Conservation (phyloP, 441 rosid genomes). For the Metrosideros polymorpha region DNA sequence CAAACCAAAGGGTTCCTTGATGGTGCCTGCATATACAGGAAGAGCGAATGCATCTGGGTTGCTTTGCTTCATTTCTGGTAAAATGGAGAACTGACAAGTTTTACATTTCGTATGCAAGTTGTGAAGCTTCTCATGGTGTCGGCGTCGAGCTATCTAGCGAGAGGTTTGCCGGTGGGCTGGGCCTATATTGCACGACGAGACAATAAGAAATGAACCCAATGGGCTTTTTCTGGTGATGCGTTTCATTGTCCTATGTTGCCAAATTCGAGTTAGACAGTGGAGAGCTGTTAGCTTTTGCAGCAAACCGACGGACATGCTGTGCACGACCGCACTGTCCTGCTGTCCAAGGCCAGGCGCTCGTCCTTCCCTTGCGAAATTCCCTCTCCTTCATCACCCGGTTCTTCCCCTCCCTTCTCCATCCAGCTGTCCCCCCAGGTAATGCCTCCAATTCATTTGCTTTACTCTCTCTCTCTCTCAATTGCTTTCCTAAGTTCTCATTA, state of each 20-base stretch:
- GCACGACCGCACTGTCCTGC: not conserved
- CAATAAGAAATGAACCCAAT: not conserved
- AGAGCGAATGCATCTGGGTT: not conserved
- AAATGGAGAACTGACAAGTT: not conserved
- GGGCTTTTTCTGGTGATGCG: not conserved
- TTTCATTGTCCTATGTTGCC: not conserved
- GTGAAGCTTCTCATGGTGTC: not conserved
- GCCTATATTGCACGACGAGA: not conserved
- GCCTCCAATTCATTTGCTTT: not conserved
- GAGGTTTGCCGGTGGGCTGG: not conserved
- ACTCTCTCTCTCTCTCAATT: not conserved
- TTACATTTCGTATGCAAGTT: accelerated
- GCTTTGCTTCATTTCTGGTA: not conserved
- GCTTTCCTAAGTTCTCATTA: not conserved
- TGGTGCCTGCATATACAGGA: not conserved
- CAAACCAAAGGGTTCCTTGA: too few species aligned
- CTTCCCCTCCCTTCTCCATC: not conserved
- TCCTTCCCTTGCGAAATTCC: not conserved
- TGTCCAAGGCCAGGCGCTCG: not conserved
- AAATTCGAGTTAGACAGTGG: not conserved
- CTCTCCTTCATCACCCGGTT: not conserved
- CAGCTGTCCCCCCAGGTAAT: not conserved
- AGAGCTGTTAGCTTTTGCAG: not conserved
- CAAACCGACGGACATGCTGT: not conserved
- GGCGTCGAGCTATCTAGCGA: not conserved